Conservation (phyloP, 2,329 filamentous ascomycete species). For the Penicillium glabrum region DNA sequence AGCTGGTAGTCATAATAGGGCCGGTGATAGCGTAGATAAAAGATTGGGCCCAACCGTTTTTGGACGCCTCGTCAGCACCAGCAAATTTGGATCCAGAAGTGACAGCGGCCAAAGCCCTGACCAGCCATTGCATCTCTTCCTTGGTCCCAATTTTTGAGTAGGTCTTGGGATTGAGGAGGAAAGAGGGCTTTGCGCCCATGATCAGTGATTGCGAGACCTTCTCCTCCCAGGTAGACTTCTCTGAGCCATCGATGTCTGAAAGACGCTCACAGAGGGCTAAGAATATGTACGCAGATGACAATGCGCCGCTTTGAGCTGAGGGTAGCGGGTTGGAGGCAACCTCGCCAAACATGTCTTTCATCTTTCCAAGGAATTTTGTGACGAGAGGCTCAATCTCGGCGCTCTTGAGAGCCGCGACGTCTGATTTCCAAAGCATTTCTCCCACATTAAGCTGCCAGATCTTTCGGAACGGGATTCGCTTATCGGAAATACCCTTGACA, state of each 20-base stretch:
- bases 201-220: slow-evolving; percentile 66
- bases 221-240: slow-evolving; percentile 50
- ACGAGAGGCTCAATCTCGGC: slow-evolving; percentile 50
- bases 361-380: slow-evolving; percentile 52
- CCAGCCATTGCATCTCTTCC: slow-evolving; percentile 77
- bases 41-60: slow-evolving; percentile 76
- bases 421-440: slow-evolving; percentile 64
- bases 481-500: slow-evolving; percentile 80
- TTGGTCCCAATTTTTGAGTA: slow-evolving; percentile 75
- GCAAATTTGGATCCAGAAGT: slow-evolving; percentile 56
- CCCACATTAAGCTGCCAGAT: slow-evolving; percentile 78
- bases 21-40: slow-evolving; percentile 77
- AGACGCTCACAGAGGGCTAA: slow-evolving; percentile 61
- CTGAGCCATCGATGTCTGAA: slow-evolving; percentile 54
- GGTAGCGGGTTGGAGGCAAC: slow-evolving; percentile 73
- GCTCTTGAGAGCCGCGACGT: slow-evolving; percentile 48
- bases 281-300: slow-evolving; percentile 75
- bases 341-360: slow-evolving; percentile 70
- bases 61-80: slow-evolving; percentile 48
- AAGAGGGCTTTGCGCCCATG: slow-evolving; percentile 78
- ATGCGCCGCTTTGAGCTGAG: slow-evolving; percentile 78
- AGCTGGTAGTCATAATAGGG: slow-evolving; percentile 57
- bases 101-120: slow-evolving; percentile 66
- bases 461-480: slow-evolving; percentile 73
- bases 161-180: slow-evolving; percentile 78